Base-by-base conservation (phyloP, 2,329 filamentous ascomycete genomes). In the Fusarium sp. region DNA sequence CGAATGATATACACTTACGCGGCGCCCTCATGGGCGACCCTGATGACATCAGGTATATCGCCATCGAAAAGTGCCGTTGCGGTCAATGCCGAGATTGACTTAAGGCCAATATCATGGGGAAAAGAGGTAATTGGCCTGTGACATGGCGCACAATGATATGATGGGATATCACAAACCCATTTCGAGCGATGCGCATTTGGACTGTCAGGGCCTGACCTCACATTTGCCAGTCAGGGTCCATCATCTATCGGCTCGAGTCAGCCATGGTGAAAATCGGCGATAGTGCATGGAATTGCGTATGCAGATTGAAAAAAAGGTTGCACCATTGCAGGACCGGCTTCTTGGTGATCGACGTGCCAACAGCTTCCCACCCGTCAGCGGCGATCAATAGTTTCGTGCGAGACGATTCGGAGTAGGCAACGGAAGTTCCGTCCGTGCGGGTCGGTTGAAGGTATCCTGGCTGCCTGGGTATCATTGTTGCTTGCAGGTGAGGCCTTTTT, bases 1-100 rank as follows among this genome's bases (percentile, higher is more conserved):
- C 50, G 63, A 24, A 68, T 58, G 59, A 72, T 57, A 72, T 58
- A 58, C 52, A 50, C 39, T 65, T 41, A 27, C 54, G 37, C 57
- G 31, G 35, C 39, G 33, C 3, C 35, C 27, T n/a, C 22, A 48
- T 11, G 33, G 64, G 64, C 31, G 20, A 52, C 6, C 16, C 27
- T 33, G 22, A 54, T 48, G 64, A 48, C 24, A 29, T 60, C 31
- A 35, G 1, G 24, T 14, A 11, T 16, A 41, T 20, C 10, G n/a
- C 24, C 8, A 59, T 41, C n/a, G 16, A 22, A 31, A 45, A 39
- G 37, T 41, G 35, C 24, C 18, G 11, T 33, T 59, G 35, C 18
- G 33, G 24, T 16, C 16, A 59, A 41, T 41, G 39, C 24, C 57
- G 57, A 41, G 18, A 29, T 35, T 65, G 54, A 65, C 63, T 52